Evolutionary conservation across 2,329 filamentous ascomycete genomes (phyloP), one percentile per base, ranked within the genome.

Genomic region (Neofusicoccum cordaticola): DNA sequence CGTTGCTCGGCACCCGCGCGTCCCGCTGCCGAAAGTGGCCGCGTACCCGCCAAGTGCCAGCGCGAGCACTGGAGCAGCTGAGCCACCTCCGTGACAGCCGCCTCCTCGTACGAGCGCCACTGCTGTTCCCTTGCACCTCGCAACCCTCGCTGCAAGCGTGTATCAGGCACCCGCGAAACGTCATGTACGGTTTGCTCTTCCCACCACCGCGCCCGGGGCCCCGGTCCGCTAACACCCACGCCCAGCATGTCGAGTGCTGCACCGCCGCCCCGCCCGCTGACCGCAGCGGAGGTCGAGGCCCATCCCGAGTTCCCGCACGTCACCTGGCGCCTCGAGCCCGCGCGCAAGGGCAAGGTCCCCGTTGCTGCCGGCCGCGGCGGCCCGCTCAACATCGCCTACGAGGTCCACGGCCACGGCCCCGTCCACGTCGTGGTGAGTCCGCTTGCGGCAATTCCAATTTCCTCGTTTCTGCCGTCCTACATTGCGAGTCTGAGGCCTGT

Each of bases 391-490:
- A 86, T 96, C 61, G 83, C 86, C 62, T 96, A 91, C 83, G 90
- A 95, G 77, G 81, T 95, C 53, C 92, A 96, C 79, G 91, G 92
- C 64, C 79, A 84, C 67, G 92, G 91, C 3, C 85, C 88, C 53
- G 82, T 85, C 68, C 90, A 90, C 79, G 79, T 95, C 68, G 82
- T 92, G 70, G 91, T 95, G 82, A 68, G 89, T 85, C 19, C 17
- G 5, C 11, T 9, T 31, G 34, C 6, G 15, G 44, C 44, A 15
- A 17, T 53, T 17, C 17, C 52, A 58, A 60, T 60, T 60, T 60
- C 41, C 56, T 62, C 42, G 58, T 52, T 31, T 63, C 47, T 35
- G 17, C 47, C 31, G 31, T 60, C 56, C 56, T 60, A 60, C 56
- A 60, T 11, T 60, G 19, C 56, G 44, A 48, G 56, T 60, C 35